Percentiles rank a stretch among this genome's conserved stretches.
phyloP scores from a whole-genome alignment of 129 eudicot species.

The Cynara cardunculus region DNA sequence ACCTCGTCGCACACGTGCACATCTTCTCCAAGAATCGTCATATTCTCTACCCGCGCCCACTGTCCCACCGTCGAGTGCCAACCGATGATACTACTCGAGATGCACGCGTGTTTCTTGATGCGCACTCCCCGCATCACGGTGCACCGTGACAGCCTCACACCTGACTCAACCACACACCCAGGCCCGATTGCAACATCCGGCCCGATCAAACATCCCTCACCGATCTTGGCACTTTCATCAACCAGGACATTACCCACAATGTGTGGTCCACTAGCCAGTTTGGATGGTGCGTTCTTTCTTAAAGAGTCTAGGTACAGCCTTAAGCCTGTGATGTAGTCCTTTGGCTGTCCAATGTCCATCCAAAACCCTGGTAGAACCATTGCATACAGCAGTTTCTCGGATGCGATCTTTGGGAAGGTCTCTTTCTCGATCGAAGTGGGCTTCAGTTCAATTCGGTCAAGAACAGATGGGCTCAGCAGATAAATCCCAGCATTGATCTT shows the following conservation, averaged over 20 bases:
- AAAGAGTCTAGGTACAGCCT: slow-evolving; percentile 78
- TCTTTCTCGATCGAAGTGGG: slow-evolving; percentile 96
- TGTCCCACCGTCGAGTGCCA: slow-evolving; percentile 97
- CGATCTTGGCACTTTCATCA: slow-evolving; percentile 79
- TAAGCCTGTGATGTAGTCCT: slow-evolving; percentile 80
- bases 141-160: slow-evolving; percentile 93
- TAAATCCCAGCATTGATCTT: slow-evolving; percentile 91
- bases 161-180: slow-evolving; percentile 88
- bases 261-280: slow-evolving; percentile 62
- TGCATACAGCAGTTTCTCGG: slow-evolving; percentile 64
- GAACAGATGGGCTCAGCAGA: slow-evolving; percentile 74
- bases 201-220: slow-evolving; percentile 95
- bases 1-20: slow-evolving; percentile 93
- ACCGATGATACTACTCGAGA: slow-evolving; percentile 81
- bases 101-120: slow-evolving; percentile 83
- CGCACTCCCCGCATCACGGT: slow-evolving; percentile 93
- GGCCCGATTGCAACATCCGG: slow-evolving; percentile 97
- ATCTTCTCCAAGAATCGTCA: slow-evolving; percentile 97
- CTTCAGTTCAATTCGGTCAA: slow-evolving; percentile 65
- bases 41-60: slow-evolving; percentile 95
- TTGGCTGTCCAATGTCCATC: slow-evolving; percentile 98
- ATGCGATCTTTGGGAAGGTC: slow-evolving; percentile 76
- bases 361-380: slow-evolving; percentile 95
- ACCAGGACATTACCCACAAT: slow-evolving; percentile 82
- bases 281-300: slow-evolving; percentile 57